Percentiles rank a stretch among this genome's conserved stretches.
These are phyloP conservation scores for Salvia sclarea DNA, from an alignment of 305 asterid genomes.

Conservation along the genomic window DNA sequence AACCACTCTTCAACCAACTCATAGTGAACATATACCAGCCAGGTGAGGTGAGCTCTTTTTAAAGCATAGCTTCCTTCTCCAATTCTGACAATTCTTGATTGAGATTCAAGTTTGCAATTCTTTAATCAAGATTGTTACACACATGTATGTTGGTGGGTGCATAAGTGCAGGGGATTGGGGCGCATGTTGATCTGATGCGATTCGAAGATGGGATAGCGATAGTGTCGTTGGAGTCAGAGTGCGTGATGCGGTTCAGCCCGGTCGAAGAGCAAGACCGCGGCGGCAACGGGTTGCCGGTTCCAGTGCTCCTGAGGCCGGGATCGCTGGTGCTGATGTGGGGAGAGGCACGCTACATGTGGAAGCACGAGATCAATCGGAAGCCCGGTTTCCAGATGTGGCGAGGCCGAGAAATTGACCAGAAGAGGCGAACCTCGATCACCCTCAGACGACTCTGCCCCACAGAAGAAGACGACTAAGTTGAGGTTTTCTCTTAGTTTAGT, in stretches of 20 bases:
- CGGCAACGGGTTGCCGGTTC: conserved; percentile 35
- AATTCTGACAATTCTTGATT: too few species aligned
- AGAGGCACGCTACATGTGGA: conserved; percentile 87
- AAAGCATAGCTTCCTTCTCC: too few species aligned
- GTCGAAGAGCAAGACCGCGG: conserved; percentile 29
- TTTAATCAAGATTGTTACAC: too few species aligned
- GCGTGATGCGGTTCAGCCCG: conserved; percentile 74
- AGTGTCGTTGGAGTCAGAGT: conserved; percentile 70
- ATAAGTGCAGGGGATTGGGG: conserved; percentile 67
- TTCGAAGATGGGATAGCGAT: conserved; percentile 92
- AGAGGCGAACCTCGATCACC: conserved; percentile 71
- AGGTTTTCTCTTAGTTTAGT: too few species aligned
- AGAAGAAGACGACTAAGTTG: too few species aligned
- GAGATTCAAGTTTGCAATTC: too few species aligned
- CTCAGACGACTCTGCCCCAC: conserved; percentile 59
- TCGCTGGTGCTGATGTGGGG: conserved; percentile 81
- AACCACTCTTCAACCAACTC: conserved; percentile 82
- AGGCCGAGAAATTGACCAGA: conserved; percentile 62
- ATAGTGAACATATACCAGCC: conserved; percentile 84
- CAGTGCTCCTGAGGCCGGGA: conserved; percentile 71
- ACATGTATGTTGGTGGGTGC: too few species aligned
- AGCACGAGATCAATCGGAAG: conserved; percentile 79
- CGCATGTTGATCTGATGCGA: conserved; percentile 89
- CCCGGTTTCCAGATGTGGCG: conserved; percentile 75
- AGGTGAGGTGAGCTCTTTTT: conserved; percentile 99